A percentile compares a stretch with the other conserved stretches of the same genome.
phyloP scores from a whole-genome alignment of 495 filamentous ascomycete genomes.

The Xylaria acuta region DNA sequence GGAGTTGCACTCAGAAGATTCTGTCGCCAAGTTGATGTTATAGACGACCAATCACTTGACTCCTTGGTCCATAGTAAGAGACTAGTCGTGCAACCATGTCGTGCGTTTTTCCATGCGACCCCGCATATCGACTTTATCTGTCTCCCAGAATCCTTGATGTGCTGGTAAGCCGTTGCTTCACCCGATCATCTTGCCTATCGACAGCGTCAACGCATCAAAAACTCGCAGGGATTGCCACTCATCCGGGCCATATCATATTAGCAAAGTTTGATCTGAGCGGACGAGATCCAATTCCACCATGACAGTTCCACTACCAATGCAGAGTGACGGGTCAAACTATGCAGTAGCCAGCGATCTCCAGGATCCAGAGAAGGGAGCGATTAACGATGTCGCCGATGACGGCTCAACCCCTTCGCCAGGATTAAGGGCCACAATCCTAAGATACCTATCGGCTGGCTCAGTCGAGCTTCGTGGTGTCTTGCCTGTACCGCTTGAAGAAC shows the following conservation, averaged over 20 bases:
- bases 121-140: not conserved
- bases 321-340: not conserved
- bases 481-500: constrained; percentile 58
- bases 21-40: not conserved
- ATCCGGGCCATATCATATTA: not conserved
- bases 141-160: not conserved
- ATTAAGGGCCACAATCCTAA: not conserved
- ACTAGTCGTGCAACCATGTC: not conserved
- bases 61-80: not conserved
- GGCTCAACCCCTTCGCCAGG: not conserved
- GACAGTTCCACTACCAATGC: not conserved
- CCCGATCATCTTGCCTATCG: not conserved
- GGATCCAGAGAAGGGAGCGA: constrained; percentile 12
- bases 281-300: not conserved
- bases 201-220: not conserved
- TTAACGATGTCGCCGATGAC: not conserved
- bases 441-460: not conserved
- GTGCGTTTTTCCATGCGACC: not conserved
- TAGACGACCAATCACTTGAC: constrained; percentile 4
- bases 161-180: not conserved
- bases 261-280: not conserved
- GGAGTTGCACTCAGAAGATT: not conserved
- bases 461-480: constrained; percentile 58
- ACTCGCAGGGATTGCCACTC: not conserved
- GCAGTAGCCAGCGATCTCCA: not conserved